Percentiles rank a stretch among this genome's conserved stretches.
Conservation (phyloP, 805 yeast species). For the Wickerhamomyces tratensis region DNA sequence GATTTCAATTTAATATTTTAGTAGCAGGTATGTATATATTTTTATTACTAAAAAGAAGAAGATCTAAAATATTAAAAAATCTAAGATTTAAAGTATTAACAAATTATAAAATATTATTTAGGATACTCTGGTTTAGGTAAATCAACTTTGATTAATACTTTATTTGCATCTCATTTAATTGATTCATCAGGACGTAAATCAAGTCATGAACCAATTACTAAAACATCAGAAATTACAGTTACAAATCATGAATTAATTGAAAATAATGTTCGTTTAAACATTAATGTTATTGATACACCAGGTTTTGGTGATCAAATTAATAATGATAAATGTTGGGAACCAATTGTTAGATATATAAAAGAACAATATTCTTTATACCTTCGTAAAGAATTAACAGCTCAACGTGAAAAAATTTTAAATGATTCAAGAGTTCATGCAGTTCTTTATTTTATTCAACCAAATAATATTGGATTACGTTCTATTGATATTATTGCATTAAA, state of each 20-base stretch:
- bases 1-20: constrained; percentile 91
- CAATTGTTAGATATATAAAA: constrained; percentile 85
- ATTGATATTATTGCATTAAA: constrained; percentile 77
- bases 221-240: constrained; percentile 78
- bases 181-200: constrained; percentile 64
- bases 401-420: constrained; percentile 70
- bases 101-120: no score
- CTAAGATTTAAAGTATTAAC: no score
- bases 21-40: no score
- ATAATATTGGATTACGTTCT: constrained; percentile 73
- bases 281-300: constrained; percentile 92
- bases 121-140: constrained; percentile 85
- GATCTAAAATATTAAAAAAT: no score
- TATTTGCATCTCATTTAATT: constrained; percentile 76
- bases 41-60: no score
- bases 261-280: constrained; percentile 76
- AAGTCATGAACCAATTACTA: constrained; percentile 64
- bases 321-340: constrained; percentile 96
- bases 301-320: constrained; percentile 97
- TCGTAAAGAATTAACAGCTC: constrained; percentile 91
- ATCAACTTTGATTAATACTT: constrained; percentile 82
- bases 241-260: constrained; percentile 66
- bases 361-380: constrained; percentile 89
- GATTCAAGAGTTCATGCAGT: constrained; percentile 94
- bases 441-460: constrained; percentile 84